Base-by-base conservation (phyloP, 768 basidiomycete genomes). In the Psilocybe cyanescens region DNA sequence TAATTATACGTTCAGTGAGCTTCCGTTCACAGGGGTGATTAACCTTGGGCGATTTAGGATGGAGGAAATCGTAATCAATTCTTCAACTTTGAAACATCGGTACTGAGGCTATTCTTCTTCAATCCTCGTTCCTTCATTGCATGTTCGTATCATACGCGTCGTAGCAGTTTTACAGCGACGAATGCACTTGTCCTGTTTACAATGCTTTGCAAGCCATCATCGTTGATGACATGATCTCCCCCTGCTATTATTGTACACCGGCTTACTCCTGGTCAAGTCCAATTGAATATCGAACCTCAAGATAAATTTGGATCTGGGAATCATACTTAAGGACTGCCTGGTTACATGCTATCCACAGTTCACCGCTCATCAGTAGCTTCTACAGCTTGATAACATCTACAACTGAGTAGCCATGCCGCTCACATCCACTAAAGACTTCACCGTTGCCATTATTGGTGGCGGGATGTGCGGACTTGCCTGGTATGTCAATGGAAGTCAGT, bases 371-470 rank as follows among this genome's bases (percentile, higher is more conserved):
- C n/a, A n/a, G 8, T 16, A n/a, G 6, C 41, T 44, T 44, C 41
- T 5, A n/a, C 11, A n/a, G n/a, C 14, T 44, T 12, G n/a, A 44
- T 44, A 14, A 35, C 33, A 35, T 35, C 33, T 35, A 6, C 11
- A 35, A 35, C 11, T 35, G 7, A 44, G 14, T 16, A 44, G 14
- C 41, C 4, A 6, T 44, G 17, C 50, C n/a, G 50, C 61, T 62
- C 55, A 24, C 24, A 24, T 24, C 24, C 24, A 24, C 55, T 28
- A 81, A 81, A 60, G 77, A 79, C 65, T 80, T 85, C 62, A 73
- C 73, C 29, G 75, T 86, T 29, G 84, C 83, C 0, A 79, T 87
- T 31, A 75, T 86, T 3, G 85, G 86, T 17, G 84, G 84, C 24
- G 85, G 86, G 8, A 79, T 86, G 70, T 81, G 79, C 59, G 84